These are phyloP conservation scores for Millerozyma acaciae DNA, from an alignment of 805 yeast species.

Conservation along the genomic window DNA sequence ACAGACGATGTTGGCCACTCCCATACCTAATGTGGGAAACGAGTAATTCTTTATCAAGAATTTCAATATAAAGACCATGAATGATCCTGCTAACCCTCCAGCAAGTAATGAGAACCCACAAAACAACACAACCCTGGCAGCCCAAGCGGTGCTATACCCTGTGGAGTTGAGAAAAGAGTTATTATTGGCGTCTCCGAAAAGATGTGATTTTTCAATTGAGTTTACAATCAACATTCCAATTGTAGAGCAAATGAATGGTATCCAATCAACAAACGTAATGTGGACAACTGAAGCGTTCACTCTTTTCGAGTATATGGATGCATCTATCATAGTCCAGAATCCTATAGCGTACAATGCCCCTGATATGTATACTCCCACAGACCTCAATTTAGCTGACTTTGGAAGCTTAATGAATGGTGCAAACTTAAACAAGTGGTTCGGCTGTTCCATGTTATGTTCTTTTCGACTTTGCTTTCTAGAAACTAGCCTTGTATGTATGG, in stretches of 20 bases:
- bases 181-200: slow-evolving; percentile 40
- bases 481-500: no score
- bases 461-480: no score
- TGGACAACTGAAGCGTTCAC: slow-evolving; percentile 84
- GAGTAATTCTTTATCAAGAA: slow-evolving; percentile 73
- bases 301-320: slow-evolving; percentile 79
- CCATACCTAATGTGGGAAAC: slow-evolving; percentile 93
- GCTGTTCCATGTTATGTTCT: slow-evolving; percentile 31
- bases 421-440: slow-evolving; percentile 60
- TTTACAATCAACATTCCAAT: slow-evolving; percentile 84
- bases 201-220: slow-evolving; percentile 63
- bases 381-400: slow-evolving; percentile 63
- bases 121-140: slow-evolving; percentile 85
- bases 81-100: slow-evolving; percentile 89
- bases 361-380: slow-evolving; percentile 71
- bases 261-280: slow-evolving; percentile 92
- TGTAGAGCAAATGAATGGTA: slow-evolving; percentile 84
- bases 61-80: slow-evolving; percentile 82
- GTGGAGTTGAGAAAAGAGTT: slow-evolving; percentile 40
- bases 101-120: slow-evolving; percentile 91
- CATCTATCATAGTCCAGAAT: slow-evolving; percentile 85
- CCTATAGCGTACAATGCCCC: slow-evolving; percentile 81
- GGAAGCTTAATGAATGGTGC: slow-evolving; percentile 55
- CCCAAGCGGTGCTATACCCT: slow-evolving; percentile 71
- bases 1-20: slow-evolving; percentile 79